A percentile compares a stretch with the other conserved stretches of the same genome.
These are phyloP conservation scores for Fistulifera solaris DNA, from an alignment of 108 stramenopile species.

Conservation along the genomic window DNA sequence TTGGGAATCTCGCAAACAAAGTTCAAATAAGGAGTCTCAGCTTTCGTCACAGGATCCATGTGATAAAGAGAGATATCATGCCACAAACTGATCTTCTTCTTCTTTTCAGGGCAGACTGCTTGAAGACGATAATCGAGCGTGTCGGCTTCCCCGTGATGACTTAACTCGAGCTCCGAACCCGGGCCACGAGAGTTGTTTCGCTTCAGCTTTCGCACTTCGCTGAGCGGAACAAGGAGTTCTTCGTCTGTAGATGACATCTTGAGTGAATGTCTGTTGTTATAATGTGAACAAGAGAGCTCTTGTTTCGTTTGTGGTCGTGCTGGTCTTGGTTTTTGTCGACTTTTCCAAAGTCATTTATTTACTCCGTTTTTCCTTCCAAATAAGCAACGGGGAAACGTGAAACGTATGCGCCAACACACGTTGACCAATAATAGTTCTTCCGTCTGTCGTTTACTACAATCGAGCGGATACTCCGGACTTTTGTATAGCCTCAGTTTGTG, in stretches of 20 bases:
- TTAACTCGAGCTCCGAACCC: constrained; percentile 38
- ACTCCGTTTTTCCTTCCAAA: no score
- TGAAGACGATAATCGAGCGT: constrained; percentile 80
- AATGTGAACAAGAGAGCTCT: no score
- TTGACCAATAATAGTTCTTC: no score
- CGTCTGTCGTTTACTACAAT: no score
- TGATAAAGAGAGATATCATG: constrained; percentile 81
- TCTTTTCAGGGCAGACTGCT: constrained; percentile 32
- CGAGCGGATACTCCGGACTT: no score
- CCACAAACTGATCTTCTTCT: constrained; percentile 79
- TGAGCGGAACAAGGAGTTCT: constrained; percentile 31
- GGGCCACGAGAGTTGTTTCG: constrained; percentile 29
- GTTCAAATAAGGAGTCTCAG: constrained; percentile 69
- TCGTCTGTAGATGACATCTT: constrained; percentile 14
- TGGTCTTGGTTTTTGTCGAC: no score
- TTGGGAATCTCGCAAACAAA: constrained; percentile 97
- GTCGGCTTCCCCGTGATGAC: constrained; percentile 52
- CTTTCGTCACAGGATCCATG: constrained; percentile 54
- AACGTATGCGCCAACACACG: no score
- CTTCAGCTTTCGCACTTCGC: constrained; percentile 19
- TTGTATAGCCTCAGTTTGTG: no score
- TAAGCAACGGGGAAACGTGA: no score
- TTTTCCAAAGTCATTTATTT: no score
- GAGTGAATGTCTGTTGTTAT: no score
- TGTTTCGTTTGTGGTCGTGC: no score